Evolutionary conservation across 176 grass and related monocot genomes (phyloP), one percentile per base, ranked within the genome.

Genomic region (Dendrocalamus sinicus): DNA sequence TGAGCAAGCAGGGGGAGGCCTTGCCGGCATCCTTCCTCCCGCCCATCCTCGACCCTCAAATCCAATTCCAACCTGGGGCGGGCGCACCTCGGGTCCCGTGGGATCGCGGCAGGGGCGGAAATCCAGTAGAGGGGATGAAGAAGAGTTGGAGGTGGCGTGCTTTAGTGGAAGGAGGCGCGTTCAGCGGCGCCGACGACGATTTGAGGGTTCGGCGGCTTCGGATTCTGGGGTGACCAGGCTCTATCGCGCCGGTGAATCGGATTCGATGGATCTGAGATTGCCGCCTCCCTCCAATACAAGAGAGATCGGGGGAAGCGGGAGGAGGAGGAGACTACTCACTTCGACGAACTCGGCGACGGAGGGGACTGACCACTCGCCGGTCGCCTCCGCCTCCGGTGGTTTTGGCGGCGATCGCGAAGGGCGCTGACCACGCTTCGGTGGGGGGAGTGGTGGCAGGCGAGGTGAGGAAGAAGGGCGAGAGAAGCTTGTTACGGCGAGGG

Each of bases 21-120:
- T 79, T 92, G 81, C 81, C 88, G 72, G 78, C 86, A 60, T 88
- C 89, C 81, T 84, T 91, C 76, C 86, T 87, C 76, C 82, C 94
- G 66, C 67, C 70, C 73, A 88, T 88, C 74, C 58, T 91, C 8
- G 83, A 47, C 57, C 50, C 74, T 68, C 66, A 77, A 68, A 61
- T 71, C 26, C 54, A 2, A 73, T 32, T 77, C 37, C 53, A 3
- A 68, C 32, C 73, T 76, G 44, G 13, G 51, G 43, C 16, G 7
- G 23, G 17, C 12, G 80, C 78, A 10, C 79, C 79, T 52, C 13
- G 55, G 7, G 35, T 78, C 45, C 62, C 46, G 32, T 23, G 65
- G 50, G 79, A 58, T 82, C 50, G 15, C 13, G 1, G 66, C 50
- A 82, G 79, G 35, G 50, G 47, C 37, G 63, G 28, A 40, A 8